phyloP scores from a whole-genome alignment of 129 eudicot species.

The Erigeron canadensis region DNA sequence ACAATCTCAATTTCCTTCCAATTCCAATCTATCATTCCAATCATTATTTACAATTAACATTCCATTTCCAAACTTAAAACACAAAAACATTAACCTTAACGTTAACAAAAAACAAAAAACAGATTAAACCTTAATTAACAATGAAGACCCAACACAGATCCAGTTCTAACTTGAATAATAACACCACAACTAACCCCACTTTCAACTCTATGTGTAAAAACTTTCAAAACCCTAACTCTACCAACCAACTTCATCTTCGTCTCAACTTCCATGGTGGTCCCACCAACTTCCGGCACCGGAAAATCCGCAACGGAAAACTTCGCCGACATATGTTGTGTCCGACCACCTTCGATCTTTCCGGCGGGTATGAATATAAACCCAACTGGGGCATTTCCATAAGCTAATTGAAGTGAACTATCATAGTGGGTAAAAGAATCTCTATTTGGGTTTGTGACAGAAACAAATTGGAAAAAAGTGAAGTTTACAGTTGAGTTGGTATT shows the following conservation, averaged over 20 bases:
- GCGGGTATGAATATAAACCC: slow-evolving; percentile 90
- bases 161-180: slow-evolving; percentile 60
- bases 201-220: slow-evolving; percentile 81
- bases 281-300: slow-evolving; percentile 48
- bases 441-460: slow-evolving; percentile 89
- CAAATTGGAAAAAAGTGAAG: slow-evolving; percentile 92
- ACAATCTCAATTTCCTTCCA: no score
- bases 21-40: no score
- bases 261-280: slow-evolving; percentile 75
- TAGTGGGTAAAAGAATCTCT: slow-evolving; percentile 91
- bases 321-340: slow-evolving; percentile 81
- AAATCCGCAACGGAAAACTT: slow-evolving; percentile 68
- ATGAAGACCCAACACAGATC: slow-evolving; percentile 70
- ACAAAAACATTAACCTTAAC: no score
- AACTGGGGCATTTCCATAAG: slow-evolving; percentile 65
- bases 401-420: slow-evolving; percentile 92
- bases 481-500: slow-evolving; percentile 71
- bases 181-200: slow-evolving; percentile 75
- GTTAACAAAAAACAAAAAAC: not conserved
- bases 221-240: slow-evolving; percentile 85
- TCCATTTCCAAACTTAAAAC: no score
- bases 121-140: slow-evolving; percentile 40
- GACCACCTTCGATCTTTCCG: slow-evolving; percentile 74
- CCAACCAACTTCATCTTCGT: slow-evolving; percentile 88
- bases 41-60: no score